phyloP scores from a whole-genome alignment of 768 basidiomycete species.

The Boletus patriciae region DNA sequence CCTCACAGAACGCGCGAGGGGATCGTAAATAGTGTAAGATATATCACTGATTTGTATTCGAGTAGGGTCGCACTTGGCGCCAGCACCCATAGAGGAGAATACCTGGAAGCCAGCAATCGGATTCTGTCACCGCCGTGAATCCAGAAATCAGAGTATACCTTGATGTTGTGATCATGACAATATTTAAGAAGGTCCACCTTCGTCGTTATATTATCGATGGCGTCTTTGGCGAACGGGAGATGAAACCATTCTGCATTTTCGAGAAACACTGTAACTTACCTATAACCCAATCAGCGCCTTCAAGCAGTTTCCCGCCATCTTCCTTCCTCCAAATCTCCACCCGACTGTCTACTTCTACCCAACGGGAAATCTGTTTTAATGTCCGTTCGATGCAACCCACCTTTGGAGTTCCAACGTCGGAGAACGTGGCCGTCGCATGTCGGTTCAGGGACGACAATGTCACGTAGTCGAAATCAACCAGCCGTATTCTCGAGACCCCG shows the following conservation, averaged over 20 bases:
- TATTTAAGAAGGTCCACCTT: constrained; percentile 93
- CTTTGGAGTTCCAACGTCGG: constrained; percentile 93
- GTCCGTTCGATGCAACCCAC: constrained; percentile 72
- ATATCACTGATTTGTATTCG: constrained; percentile 95
- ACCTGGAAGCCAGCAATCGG: constrained; percentile 46
- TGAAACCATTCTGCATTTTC: constrained; percentile 4
- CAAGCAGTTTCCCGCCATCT: constrained; percentile 68
- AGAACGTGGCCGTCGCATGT: constrained; percentile 85
- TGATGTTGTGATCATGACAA: constrained; percentile 77
- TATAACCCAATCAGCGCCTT: constrained; percentile 92
- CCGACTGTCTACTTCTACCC: constrained; percentile 82
- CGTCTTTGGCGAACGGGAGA: constrained; percentile 52
- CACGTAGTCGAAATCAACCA: constrained; percentile 96
- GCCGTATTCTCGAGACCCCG: constrained; percentile 71
- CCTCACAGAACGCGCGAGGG: constrained; percentile 88
- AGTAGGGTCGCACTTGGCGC: constrained; percentile 93
- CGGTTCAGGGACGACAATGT: constrained; percentile 93
- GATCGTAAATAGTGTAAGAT: constrained; percentile 89
- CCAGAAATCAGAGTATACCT: constrained; percentile 43
- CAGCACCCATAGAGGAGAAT: constrained; percentile 96
- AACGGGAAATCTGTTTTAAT: constrained; percentile 73
- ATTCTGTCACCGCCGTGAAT: background rate
- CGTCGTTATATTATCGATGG: constrained; percentile 96
- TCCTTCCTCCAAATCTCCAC: constrained; percentile 88
- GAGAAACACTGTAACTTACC: constrained; percentile 45